These are phyloP conservation scores for Ephemerocybe angulata DNA, from an alignment of 768 basidiomycete species.

Conservation along the genomic window DNA sequence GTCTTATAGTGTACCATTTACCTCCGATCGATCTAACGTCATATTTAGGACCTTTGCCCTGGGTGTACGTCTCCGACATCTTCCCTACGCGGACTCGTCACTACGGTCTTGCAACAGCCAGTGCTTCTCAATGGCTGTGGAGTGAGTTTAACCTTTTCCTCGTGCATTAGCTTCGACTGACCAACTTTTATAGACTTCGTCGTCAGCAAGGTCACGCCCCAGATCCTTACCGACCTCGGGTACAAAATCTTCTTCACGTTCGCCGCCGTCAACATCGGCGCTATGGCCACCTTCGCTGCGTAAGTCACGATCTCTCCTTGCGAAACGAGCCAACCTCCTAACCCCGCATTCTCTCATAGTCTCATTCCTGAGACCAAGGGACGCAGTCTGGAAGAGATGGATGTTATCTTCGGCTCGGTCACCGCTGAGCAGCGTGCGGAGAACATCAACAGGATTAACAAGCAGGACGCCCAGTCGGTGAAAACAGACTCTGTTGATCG, in stretches of 20 bases:
- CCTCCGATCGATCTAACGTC: slow-evolving; percentile 26
- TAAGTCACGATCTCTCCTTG: slow-evolving; percentile 26
- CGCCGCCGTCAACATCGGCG: slow-evolving; percentile 67
- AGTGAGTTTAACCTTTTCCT: slow-evolving; percentile 40
- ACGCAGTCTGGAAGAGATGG: slow-evolving; percentile 52
- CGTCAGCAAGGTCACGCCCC: slow-evolving; percentile 67
- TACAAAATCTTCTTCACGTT: slow-evolving; percentile 81
- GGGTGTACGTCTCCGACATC: slow-evolving; percentile 77
- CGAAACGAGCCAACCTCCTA: neutral
- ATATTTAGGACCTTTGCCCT: slow-evolving; percentile 36
- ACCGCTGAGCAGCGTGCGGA: slow-evolving; percentile 49
- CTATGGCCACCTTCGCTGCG: slow-evolving; percentile 66
- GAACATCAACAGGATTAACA: slow-evolving; percentile 36
- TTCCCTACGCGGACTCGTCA: slow-evolving; percentile 84
- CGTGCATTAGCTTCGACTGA: slow-evolving; percentile 5
- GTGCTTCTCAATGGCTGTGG: slow-evolving; percentile 80
- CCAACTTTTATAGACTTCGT: slow-evolving; percentile 56
- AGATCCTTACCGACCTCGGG: slow-evolving; percentile 55
- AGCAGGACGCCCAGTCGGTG: slow-evolving; percentile 7
- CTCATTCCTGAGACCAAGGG: slow-evolving; percentile 64
- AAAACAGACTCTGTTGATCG: slow-evolving; percentile 11
- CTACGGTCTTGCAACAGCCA: slow-evolving; percentile 72
- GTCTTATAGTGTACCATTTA: slow-evolving; percentile 5
- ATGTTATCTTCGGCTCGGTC: slow-evolving; percentile 55
- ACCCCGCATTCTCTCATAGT: slow-evolving; percentile 22